Conservation (phyloP, 495 filamentous ascomycete genomes). For the Penicillium longicatenatum region DNA sequence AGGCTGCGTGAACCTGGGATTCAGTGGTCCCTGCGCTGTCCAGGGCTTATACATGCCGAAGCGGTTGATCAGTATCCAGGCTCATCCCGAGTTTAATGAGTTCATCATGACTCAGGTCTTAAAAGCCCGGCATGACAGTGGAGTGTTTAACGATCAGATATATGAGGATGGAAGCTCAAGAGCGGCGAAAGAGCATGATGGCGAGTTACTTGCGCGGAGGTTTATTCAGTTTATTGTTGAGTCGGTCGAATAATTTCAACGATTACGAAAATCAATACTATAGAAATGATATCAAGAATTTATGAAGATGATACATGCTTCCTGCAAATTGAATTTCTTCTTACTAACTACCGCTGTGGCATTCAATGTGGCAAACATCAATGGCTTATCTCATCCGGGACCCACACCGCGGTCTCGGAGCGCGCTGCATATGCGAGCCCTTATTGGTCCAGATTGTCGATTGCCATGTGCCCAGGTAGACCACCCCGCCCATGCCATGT, state of each 20-base stretch:
- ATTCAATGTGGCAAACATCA: neutral
- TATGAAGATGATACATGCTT: too few relatives aligned
- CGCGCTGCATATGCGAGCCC: constrained; percentile 16
- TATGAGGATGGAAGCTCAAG: constrained; percentile 59
- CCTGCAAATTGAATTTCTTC: neutral
- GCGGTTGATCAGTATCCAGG: constrained; percentile 73
- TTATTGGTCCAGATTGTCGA: neutral
- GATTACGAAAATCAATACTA: too few relatives aligned
- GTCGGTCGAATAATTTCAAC: constrained; percentile 8
- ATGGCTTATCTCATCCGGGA: constrained; percentile 1
- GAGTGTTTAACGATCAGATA: constrained; percentile 64
- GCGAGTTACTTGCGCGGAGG: constrained; percentile 59
- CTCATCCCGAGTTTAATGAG: constrained; percentile 83
- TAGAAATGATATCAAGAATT: too few relatives aligned
- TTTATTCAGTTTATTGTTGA: constrained; percentile 73
- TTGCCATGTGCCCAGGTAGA: too few relatives aligned
- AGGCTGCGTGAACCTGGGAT: constrained; percentile 64
- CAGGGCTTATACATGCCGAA: constrained; percentile 73
- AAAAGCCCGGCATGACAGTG: constrained; percentile 55
- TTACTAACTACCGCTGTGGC: neutral
- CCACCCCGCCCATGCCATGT: too few relatives aligned
- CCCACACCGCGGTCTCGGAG: constrained; percentile 25
- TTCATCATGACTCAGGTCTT: constrained; percentile 71
- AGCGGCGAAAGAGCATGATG: constrained; percentile 62
- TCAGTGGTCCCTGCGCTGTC: constrained; percentile 61